These are phyloP conservation scores for Penicillium nucicola DNA, from an alignment of 495 filamentous ascomycete genomes.

Conservation along the genomic window DNA sequence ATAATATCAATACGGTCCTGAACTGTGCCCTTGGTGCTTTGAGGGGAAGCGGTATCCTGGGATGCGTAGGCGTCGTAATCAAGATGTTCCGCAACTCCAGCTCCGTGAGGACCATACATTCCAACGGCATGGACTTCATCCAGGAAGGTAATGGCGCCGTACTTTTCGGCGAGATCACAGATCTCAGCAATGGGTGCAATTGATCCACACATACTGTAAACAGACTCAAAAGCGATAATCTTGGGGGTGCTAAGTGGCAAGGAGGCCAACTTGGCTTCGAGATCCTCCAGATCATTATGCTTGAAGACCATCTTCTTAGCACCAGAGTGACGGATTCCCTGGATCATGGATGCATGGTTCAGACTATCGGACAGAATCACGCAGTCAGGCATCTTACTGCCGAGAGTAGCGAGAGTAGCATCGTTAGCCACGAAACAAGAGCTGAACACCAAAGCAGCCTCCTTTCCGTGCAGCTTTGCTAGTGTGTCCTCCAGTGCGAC, in stretches of 20 bases:
- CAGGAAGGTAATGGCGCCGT: conserved; percentile 94
- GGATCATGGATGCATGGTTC: conserved; percentile 99
- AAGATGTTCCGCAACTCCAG: conserved; percentile 94
- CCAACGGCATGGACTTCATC: conserved; percentile 98
- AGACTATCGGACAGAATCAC: conserved; percentile 93
- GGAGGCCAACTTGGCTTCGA: conserved; percentile 86
- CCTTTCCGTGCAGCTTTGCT: conserved; percentile 88
- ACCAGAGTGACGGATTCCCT: conserved; percentile 95
- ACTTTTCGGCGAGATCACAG: conserved; percentile 93
- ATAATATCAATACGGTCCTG: conserved; percentile 98
- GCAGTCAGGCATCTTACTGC: conserved; percentile 92
- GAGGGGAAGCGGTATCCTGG: conserved; percentile 59
- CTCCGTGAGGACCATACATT: conserved; percentile 97
- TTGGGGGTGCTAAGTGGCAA: conserved; percentile 83
- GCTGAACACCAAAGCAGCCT: conserved; percentile 87
- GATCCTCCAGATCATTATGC: conserved; percentile 88
- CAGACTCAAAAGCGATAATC: conserved; percentile 97
- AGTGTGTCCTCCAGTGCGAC: conserved; percentile 78
- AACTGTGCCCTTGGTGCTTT: conserved; percentile 66
- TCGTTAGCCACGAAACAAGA: conserved; percentile 99
- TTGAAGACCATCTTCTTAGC: conserved; percentile 98
- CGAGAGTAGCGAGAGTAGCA: conserved; percentile 92
- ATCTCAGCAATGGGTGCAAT: conserved; percentile 95
- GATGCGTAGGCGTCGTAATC: conserved; percentile 70
- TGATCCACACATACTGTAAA: conserved; percentile 98